Evolutionary conservation across 179 eudicot species (phyloP), one percentile per base, ranked within the genome.

Genomic region (Beta lomatogona): DNA sequence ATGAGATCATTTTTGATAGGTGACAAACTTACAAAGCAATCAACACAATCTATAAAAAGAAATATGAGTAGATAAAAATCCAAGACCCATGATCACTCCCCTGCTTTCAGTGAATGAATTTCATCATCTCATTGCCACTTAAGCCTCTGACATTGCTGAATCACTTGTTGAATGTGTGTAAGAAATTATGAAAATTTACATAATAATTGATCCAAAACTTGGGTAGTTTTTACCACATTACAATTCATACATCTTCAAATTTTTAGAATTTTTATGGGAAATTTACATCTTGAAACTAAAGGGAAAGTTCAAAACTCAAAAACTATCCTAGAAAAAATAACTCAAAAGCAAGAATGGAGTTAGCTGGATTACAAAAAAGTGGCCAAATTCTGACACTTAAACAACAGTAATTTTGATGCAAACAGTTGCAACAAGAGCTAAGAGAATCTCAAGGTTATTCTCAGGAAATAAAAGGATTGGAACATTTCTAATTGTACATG

Each of bases 371-470:
- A 48, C 52, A 61, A 77, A 19, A 77, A 4, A 12, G 36, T 53
- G 4, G 70, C 63, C 48, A 80, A 16, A 36, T 65, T 74, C 64
- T 63, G 64, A 64, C 64, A 73, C 12, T 21, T 61, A 48, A 19
- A 45, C 52, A 50, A 63, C 66, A 52, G 52, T 74, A 65, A 63
- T 8, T 31, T 28, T 48, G 64, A 69, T 70, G 71, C 69, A 71
- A 21, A 71, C 7, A 69, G 48, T 36, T 16, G 19, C 6, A 57
- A 36, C 21, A 72, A 82, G 72, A 58, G 28, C 25, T 21, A 67
- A 66, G 76, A 77, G 21, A 28, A 11, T 77, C 61, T 77, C 71
- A 77, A 71, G 77, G 83, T 71, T 84, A 77, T 80, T 72, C 70
- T 76, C 58, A 65, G 81, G 58, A 28, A 70, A 66, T 48, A 83